Evolutionary conservation across 192 early-diverging fungal species (phyloP), one percentile per base, ranked within the genome.

Genomic region (Kickxella alabastrina): DNA sequence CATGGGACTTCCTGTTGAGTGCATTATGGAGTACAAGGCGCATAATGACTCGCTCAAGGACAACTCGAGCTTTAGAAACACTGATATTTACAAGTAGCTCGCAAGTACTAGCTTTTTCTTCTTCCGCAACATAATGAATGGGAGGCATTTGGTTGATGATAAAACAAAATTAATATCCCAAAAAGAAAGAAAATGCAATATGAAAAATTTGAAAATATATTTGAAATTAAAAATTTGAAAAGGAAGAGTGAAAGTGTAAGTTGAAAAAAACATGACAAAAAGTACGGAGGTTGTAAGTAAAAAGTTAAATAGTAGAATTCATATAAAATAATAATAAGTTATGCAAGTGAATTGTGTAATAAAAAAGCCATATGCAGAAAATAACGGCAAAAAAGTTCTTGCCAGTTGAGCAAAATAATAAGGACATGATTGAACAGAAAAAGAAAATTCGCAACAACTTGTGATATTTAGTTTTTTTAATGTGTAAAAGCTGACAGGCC

Each of bases 21-120:
- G 87, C 40, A 77, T 89, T 24, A 88, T 97, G 82, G 92, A 97
- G 52, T 97, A 97, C 72, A 97, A 97, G 80, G 88, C 90, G 6
- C 92, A 97, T 65, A 87, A 88, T 49, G 85, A 86, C 54, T 87
- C 90, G 15, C 67, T 95, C 46, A 86, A 86, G 64, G 90, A 92
- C 63, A 89, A 87, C 61, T 88, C 87, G 4, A 88, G 84, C 64
- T 95, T 92, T 75, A 80, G 87, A 40, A 88, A 88, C 61, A 87
- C 92, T 2, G 89, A 92, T 52, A 71, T 86, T 27, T 87, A 60
- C 60, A 79, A 68, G 54, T 65, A 25, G 41, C 35, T 6, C 39
- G 22, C 19, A 15, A 24, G 6, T 10, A 10, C 21, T 21, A 35
- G 15, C 13, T 18, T 14, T 38, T 18, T 48, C 12, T 15, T n/a